phyloP scores from a whole-genome alignment of 139 green algal genomes.

The Coelastrella sp. region DNA sequence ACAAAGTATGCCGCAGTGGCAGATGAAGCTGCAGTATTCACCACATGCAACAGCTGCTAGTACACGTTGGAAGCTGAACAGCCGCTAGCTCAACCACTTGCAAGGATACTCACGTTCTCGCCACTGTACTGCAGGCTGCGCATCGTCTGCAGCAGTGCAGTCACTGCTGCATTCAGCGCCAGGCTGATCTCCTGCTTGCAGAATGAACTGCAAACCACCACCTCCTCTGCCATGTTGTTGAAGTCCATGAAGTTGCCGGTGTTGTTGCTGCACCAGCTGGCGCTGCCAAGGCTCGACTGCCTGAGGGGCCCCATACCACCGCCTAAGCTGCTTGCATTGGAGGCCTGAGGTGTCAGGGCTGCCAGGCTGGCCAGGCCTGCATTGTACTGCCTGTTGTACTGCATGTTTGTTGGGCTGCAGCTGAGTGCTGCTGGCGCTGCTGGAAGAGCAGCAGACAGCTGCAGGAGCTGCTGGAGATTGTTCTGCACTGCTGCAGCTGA shows the following conservation, averaged over 20 bases:
- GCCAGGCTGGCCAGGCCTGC: neutral
- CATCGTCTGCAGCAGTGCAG: conserved; percentile 56
- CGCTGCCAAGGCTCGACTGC: neutral
- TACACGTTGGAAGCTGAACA: neutral
- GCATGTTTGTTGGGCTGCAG: neutral
- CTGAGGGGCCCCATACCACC: neutral
- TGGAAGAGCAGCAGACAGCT: neutral
- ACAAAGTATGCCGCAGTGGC: no score
- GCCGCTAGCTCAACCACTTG: no score
- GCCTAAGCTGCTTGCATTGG: neutral
- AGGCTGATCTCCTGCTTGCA: conserved; percentile 57
- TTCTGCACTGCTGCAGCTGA: neutral
- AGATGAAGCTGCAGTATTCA: no score
- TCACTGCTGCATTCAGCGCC: conserved; percentile 53
- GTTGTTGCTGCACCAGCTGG: neutral
- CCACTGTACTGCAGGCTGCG: conserved; percentile 65
- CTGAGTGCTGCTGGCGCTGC: neutral
- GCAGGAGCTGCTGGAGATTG: neutral
- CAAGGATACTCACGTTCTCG: conserved; percentile 56
- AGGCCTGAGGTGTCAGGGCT: neutral
- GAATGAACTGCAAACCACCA: neutral
- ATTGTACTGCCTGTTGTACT: neutral
- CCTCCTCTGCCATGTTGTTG: neutral
- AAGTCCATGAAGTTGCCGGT: neutral
- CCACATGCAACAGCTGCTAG: no score